Evolutionary conservation across 768 basidiomycete genomes (phyloP), one percentile per base, ranked within the genome.

Genomic region (Suillus tomentosus): DNA sequence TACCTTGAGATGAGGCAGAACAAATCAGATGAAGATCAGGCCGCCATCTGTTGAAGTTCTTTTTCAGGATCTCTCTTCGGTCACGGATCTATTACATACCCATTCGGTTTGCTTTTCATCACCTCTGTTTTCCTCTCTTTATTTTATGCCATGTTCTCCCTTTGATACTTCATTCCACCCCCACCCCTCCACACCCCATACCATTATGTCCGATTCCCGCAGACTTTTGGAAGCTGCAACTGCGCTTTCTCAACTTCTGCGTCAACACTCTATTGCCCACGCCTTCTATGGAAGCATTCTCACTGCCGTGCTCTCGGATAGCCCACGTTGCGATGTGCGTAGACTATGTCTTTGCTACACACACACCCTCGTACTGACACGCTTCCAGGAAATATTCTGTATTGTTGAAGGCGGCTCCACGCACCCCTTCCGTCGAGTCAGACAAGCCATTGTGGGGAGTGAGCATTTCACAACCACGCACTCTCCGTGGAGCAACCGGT

Each of bases 401-500:
- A 87, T 95, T 73, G 91, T 93, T 65, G 89, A 94, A 76, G 87
- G 87, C 54, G 86, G 88, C n/a, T 76, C 84, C 42, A 76, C 82
- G 0, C 88, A 94, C 73, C 88, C 91, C 0, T 95, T 94, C 74
- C 86, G 91, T 64, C 86, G 88, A 64, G 90, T 92, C 54, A 87
- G 92, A 63, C 90, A 93, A 67, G 91, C 92, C 14, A 72, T 91
- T 61, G 77, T 85, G 37, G 85, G 84, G 36, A 87, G 80, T 70
- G 82, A 86, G 40, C 84, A 88, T 69, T 85, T 92, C 68, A 83
- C 87, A 10, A 81, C 83, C 24, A 88, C 84, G 14, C 83, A 88
- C 68, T 91, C 92, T 0, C 88, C 92, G n/a, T 94, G 92, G 92
- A 92, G 88, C 62, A 91, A 92, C 70, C 84, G 93, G 92, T 91